Base-by-base conservation (phyloP, 1,284 basidiomycete species). In the Chondrostereum purpureum region DNA sequence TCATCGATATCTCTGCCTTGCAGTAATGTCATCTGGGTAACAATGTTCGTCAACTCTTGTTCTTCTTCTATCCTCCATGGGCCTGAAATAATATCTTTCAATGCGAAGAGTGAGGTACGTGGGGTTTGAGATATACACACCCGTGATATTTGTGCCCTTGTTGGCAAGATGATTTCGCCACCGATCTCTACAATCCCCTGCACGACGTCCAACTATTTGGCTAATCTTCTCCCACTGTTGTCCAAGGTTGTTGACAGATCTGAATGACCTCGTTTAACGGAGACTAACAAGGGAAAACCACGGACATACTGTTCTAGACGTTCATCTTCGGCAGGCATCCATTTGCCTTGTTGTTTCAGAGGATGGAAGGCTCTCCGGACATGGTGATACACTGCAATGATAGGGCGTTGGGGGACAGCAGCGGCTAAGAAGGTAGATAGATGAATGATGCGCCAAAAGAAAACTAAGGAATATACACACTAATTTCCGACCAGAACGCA, bases 371-470 rank as follows among this genome's bases (percentile, higher is more conserved):
- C 66, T 46, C 89, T 68, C 39, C 82, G 76, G 40, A 90, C 75
- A 58, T 88, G 78, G 55, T 91, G 86, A 58, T 90, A 92, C 3
- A 92, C 81, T 17, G 87, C 81, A 38, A 83, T 80, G 47, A 92
- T 78, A 2, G 87, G 85, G 8, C 89, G 79, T 50, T 80, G 70
- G 39, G 83, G 78, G 33, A 92, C 67, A 14, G 83, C 75, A 39
- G 70, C 58, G 34, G 87, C 87, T 42, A 5, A 46, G 13, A 39
- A 10, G 23, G 20, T 31, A 16, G 5, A 21, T 22, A 23, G 27
- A 34, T n/a, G 14, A 38, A 23, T 5, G 19, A 38, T 37, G 11
- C 11, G 47, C 27, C 24, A 43, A 33, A 23, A 10, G 42, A 37
- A 34, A 39, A 44, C 10, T 10, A 33, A 37, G 23, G 43, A n/a